Base-by-base conservation (phyloP, 768 basidiomycete genomes). In the Pisolithus microcarpus region DNA sequence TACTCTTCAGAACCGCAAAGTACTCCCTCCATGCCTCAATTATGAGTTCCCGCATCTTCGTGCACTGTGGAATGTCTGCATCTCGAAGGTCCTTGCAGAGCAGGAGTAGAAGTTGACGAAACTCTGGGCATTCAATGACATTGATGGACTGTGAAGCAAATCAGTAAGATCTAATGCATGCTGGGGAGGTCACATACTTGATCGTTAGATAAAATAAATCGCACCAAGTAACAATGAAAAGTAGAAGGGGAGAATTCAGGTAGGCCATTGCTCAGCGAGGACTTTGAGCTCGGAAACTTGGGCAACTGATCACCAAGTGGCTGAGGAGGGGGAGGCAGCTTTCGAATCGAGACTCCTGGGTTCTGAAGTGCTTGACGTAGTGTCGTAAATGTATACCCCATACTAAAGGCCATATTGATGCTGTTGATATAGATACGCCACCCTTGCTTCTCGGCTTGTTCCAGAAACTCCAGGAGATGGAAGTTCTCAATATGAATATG, bases 91-190 rank as follows among this genome's bases (percentile, higher is more conserved):
- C 56, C 16, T 60, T 51, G 18, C 48, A 39, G 15, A 68, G 51
- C 11, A 64, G 46, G 13, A 63, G 54, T 15, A 68, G 49, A 5
- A 69, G 58, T 28, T 56, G 42, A 6, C 58, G 28, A 44, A 69
- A 68, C 30, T 65, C 60, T 11, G 21, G 52, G 42, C 59, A 54
- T 39, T 68, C 60, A 19, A 67, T 52, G 24, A 69, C 52, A 46
- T 62, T 65, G 18, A 66, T 56, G 4, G 64, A 62, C 64, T 65
- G 34, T 40, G 39, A n/a, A 18, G 21, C 7, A 19, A 21, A 21
- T 40, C 21, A 18, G 4, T 40, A 21, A 5, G 21, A n/a, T 18
- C 10, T 5, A 19, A 40, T 18, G 21, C n/a, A 18, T 19, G 39
- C 18, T 30, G 30, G 30, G 11, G 16, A 3, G 9, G 11, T 4